phyloP scores from a whole-genome alignment of 176 grass and related monocot genomes.

The Musa acuminata region DNA sequence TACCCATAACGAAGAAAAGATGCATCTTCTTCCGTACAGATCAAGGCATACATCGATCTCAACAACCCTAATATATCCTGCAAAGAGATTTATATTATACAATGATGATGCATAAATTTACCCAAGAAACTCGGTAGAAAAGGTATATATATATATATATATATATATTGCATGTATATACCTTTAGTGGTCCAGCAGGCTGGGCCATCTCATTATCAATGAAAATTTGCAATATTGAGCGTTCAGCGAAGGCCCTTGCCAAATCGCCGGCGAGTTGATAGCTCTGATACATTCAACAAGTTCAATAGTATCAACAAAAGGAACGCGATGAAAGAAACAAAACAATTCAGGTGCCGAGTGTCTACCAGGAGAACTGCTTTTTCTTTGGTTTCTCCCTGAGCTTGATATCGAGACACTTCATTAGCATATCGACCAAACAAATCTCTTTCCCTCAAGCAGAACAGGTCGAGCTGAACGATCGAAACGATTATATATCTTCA shows the following conservation, averaged over 20 bases:
- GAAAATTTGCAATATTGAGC: slow-evolving; percentile 61
- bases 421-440: slow-evolving; percentile 47
- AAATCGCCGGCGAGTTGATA: slow-evolving; percentile 88
- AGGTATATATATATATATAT: too few species aligned
- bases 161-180: slow-evolving; percentile 9
- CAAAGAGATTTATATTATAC: neutral
- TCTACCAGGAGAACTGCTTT: slow-evolving; percentile 74
- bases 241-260: slow-evolving; percentile 79
- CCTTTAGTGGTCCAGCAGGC: slow-evolving; percentile 51
- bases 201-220: slow-evolving; percentile 53
- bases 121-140: too few species aligned
- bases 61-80: slow-evolving; percentile 68
- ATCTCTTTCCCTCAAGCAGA: slow-evolving; percentile 82
- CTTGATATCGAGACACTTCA: slow-evolving; percentile 51
- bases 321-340: slow-evolving; percentile 2
- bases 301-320: neutral
- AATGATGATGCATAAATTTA: neutral
- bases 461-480: slow-evolving; percentile 46
- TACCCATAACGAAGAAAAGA: slow-evolving; percentile 80
- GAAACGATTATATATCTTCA: neutral
- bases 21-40: slow-evolving; percentile 66
- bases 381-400: slow-evolving; percentile 52
- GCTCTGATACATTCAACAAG: slow-evolving; percentile 35
- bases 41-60: slow-evolving; percentile 68
- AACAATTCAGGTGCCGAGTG: slow-evolving; percentile 1